Evolutionary conservation across 805 yeast species (phyloP), one percentile per base, ranked within the genome.

Genomic region (Lipomyces chichibuensis): DNA sequence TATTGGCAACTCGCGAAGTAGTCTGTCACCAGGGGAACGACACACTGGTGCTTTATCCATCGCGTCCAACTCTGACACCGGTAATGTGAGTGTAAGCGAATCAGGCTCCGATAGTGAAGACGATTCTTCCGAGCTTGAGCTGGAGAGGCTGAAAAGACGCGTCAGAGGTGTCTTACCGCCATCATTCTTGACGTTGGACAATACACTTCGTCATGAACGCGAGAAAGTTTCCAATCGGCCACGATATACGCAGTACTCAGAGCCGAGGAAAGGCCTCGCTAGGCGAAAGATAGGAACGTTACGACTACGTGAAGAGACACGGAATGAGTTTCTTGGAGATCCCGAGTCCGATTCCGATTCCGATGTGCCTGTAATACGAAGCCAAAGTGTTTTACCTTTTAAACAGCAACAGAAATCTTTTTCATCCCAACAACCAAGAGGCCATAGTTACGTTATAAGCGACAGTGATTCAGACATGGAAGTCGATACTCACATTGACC

Each of bases 131-230:
- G 59, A 46, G 13, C 59, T 62, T 13, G 73, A 71, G 54, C 57
- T 73, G 5, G 72, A 71, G 17, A 62, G 64, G 13, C 60, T 67
- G 9, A 72, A 72, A n/a, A 51, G 69, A 39, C 65, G 71, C 9
- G 49, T 73, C 20, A 63, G 71, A n/a, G 75, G 75, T 3, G 73
- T 73, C 3, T 64, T 73, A 11, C 75, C 75, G 11, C 75, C 75
- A 2, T 73, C 75, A 6, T 73, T 73, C 53, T 60, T 73, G 52
- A 73, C 74, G 2, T 35, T 73, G 3, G 73, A 70, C 13, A 61
- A 62, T 46, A 46, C 54, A 32, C 57, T 57, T 13, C 55, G 64
- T 43, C 27, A 7, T 4, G 17, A 25, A 6, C 55, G 35, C 7
- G 67, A 51, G 14, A 39, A 64, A 14, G 35, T 33, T n/a, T 27